Evolutionary conservation across 805 yeast genomes (phyloP), one percentile per base, ranked within the genome.

Genomic region (Starmerella geochares): DNA sequence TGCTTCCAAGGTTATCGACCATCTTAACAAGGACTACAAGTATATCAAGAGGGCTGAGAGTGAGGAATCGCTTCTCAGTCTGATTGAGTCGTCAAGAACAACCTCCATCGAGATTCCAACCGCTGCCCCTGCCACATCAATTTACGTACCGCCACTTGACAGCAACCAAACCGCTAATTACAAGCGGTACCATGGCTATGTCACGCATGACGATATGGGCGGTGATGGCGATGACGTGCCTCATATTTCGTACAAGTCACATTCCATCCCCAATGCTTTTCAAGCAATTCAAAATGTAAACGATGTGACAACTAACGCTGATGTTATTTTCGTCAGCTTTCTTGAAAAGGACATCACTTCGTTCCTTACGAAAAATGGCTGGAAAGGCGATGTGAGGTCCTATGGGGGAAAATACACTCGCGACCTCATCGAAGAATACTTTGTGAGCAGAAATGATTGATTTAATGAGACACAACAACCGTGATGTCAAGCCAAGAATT

Each of bases 171-270:
- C 37, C 3, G 44, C 32, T 3, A 27, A 25, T 11, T 40, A 25
- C 23, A 25, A 19, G 24, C 21, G 20, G 11, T 40, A 40, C n/a
- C 21, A 25, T 14, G 97, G 96, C 0, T 83, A 82, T 56, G 81
- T 80, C 0, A 88, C 97, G 0, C 60, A 66, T 41, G 97, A 90
- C 60, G 96, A 87, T 60, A 73, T 73, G 58, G 97, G 96, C 0
- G 65, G 70, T 55, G 79, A 81, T 56, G 97, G 97, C 19, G 97
- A 90, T 61, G 97, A 68, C 70, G 72, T 85, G 31, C 56, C 79
- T 47, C 86, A 82, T 66, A 70, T 68, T 48, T 73, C 83, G 1
- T 73, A 80, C 20, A 68, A 70, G 0, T 66, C 71, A 45, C 81
- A 73, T 63, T 73, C 72, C 10, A 71, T 85, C 3, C 95, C 96